Evolutionary conservation across 306 rosid genomes (phyloP), one percentile per base, ranked within the genome.

Genomic region (Pachyrhizus erosus): DNA sequence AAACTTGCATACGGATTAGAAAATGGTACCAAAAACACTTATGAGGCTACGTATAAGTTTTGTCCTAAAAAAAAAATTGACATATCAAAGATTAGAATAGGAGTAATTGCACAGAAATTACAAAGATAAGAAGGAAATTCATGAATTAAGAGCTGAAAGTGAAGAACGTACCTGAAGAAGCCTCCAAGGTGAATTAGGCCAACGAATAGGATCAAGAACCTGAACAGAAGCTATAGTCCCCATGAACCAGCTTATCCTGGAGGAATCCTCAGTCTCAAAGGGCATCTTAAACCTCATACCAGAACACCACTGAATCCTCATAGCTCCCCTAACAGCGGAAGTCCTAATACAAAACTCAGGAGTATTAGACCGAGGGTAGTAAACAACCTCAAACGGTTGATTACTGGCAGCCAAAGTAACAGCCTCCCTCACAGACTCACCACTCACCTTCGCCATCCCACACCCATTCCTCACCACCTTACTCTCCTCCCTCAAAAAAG

Each of bases 131-230:
- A n/a, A n/a, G n/a, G n/a, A n/a, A n/a, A n/a, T n/a, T n/a, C n/a
- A n/a, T n/a, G n/a, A n/a, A n/a, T n/a, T n/a, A n/a, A n/a, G n/a
- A n/a, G n/a, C n/a, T n/a, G n/a, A n/a, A n/a, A n/a, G n/a, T n/a
- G n/a, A n/a, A n/a, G n/a, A n/a, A n/a, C n/a, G n/a, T n/a, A n/a
- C n/a, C 99, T 93, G 98, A 60, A 96, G 98, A 87, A 92, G 94
- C 40, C 99, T 82, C 99, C 99, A 96, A n/a, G 97, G 98, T 2
- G 99, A 96, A 78, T 92, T 86, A 57, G 98, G 96, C 99, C 99
- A 96, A 40, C 92, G 91, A 70, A 92, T 86, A 3, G 94, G 93
- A 73, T 96, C 98, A 17, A 93, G 85, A 70, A 92, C 91, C 65
- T 93, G 97, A 87, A 91, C 94, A 84, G 97, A 91, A 78, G 93